These are phyloP conservation scores for Xanthoconium purpureum DNA, from an alignment of 768 basidiomycete species.

Conservation along the genomic window DNA sequence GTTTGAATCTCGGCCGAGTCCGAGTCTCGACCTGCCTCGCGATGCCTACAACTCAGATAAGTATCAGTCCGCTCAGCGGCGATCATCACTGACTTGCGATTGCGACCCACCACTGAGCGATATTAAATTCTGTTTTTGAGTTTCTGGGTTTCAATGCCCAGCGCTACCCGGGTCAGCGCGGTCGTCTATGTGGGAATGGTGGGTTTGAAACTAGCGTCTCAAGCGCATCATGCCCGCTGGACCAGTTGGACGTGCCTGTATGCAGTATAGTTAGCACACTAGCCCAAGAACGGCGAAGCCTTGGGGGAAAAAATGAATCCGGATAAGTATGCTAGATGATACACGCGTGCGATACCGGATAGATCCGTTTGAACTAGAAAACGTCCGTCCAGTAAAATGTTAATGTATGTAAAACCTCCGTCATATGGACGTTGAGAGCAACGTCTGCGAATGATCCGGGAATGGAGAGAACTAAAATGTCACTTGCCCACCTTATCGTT, in stretches of 20 bases:
- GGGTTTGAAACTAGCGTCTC: background rate
- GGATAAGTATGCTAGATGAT: background rate
- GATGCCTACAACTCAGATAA: conserved; percentile 6
- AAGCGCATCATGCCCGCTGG: background rate
- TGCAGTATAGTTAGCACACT: too few species aligned
- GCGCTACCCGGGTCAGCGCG: background rate
- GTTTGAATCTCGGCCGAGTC: too few species aligned
- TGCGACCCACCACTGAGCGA: background rate
- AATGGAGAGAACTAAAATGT: background rate
- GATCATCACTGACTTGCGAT: background rate
- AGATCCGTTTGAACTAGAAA: background rate
- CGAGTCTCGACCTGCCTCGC: background rate
- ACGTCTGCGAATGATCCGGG: background rate
- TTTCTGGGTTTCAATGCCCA: conserved; percentile 5
- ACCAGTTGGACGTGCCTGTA: background rate
- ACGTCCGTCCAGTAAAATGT: background rate
- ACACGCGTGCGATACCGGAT: background rate
- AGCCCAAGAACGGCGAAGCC: too few species aligned
- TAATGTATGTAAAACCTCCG: background rate
- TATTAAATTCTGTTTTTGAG: conserved; percentile 1
- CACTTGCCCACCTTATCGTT: background rate
- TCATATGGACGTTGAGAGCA: background rate
- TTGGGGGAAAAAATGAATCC: background rate
- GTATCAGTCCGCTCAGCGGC: conserved; percentile 7
- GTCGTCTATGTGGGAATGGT: background rate